phyloP scores from a whole-genome alignment of 2,329 filamentous ascomycete species.

The Rutstroemia sydowiana region DNA sequence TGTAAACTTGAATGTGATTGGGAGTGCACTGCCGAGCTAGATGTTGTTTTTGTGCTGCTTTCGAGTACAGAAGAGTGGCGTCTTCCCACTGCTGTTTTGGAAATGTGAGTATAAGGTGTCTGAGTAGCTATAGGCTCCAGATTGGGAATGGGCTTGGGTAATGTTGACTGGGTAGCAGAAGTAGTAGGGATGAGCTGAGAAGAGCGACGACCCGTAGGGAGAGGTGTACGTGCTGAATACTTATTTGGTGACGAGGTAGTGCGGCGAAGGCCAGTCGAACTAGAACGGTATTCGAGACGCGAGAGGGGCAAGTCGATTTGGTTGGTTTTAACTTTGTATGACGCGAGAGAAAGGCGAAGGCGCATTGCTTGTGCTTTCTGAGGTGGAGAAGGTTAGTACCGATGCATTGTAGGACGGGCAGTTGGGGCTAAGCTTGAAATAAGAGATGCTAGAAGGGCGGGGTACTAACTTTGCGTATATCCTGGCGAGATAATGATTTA shows the following conservation, averaged over 20 bases:
- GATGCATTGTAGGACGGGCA: neutral
- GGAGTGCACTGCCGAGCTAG: no score
- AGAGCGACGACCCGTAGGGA: neutral
- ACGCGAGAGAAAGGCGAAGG: constrained; percentile 62
- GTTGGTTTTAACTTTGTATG: constrained; percentile 69
- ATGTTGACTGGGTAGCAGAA: no score
- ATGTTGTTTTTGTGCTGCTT: no score
- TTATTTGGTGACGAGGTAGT: neutral
- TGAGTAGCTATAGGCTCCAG: neutral
- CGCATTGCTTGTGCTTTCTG: constrained; percentile 59
- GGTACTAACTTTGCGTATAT: constrained; percentile 1
- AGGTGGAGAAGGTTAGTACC: neutral
- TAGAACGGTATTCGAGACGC: constrained; percentile 41
- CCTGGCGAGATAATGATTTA: neutral
- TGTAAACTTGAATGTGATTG: no score
- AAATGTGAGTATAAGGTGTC: no score
- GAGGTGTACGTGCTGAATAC: neutral
- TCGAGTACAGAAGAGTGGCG: no score
- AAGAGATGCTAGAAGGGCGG: neutral
- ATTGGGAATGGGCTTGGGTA: neutral
- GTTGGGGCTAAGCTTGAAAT: neutral
- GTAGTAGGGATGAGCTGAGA: no score
- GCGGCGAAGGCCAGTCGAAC: constrained; percentile 9
- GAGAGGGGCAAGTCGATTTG: constrained; percentile 61
- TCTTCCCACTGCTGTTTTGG: no score